Evolutionary conservation across 805 yeast species (phyloP).

Genomic region (Groenewaldozyma tartarivorans): DNA sequence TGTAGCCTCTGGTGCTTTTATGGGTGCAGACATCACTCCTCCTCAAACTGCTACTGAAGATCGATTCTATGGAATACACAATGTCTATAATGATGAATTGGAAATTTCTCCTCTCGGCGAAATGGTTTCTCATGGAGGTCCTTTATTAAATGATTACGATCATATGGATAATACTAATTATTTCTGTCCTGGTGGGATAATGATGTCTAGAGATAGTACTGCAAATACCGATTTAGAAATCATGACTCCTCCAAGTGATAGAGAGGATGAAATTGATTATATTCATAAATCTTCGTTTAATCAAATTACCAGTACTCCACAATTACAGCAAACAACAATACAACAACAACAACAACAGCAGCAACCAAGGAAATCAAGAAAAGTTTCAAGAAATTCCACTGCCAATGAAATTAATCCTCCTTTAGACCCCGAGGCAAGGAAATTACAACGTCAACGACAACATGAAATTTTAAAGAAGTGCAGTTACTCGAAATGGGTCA

Average conservation of each 20-base stretch:
- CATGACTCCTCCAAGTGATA: not conserved
- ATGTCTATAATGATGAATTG: no score
- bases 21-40: no score
- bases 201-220: not conserved
- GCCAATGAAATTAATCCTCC: not conserved
- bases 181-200: not conserved
- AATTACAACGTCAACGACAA: constrained; percentile 1
- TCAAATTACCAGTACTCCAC: not conserved
- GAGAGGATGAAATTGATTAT: not conserved
- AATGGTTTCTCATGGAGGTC: no score
- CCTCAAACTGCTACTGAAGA: no score
- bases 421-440: not conserved
- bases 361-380: not conserved
- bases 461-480: constrained; percentile 3
- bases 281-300: not conserved
- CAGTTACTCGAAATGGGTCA: constrained; percentile 21
- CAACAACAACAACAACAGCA: not conserved
- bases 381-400: not conserved
- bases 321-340: not conserved
- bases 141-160: no score
- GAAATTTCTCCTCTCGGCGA: no score
- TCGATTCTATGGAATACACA: no score
- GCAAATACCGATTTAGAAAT: no score
- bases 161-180: no score
- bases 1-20: no score